Evolutionary conservation across 1,139 yeast genomes (phyloP).

Genomic region (Debaryomyces sp.): DNA sequence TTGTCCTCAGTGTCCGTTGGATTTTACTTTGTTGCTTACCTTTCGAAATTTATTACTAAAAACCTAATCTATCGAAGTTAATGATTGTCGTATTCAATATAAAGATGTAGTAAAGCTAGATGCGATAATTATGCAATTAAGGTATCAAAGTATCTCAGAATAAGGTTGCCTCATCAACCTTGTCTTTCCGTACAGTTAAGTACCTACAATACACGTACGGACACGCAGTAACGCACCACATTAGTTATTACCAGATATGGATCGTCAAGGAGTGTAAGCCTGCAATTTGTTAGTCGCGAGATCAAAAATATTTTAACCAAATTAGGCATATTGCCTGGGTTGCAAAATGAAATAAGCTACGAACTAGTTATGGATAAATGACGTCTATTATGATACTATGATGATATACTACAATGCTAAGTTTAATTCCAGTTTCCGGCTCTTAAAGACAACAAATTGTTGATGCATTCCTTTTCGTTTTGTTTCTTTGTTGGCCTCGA

Average conservation of each 20-base stretch:
- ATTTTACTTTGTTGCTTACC: too few species aligned
- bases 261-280: not conserved
- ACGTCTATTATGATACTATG: not conserved
- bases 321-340: slow-evolving; percentile 2
- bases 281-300: not conserved
- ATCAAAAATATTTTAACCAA: not conserved
- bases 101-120: too few species aligned
- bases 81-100: too few species aligned
- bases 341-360: slow-evolving; percentile 2
- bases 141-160: not conserved
- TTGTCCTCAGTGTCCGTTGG: too few species aligned
- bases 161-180: not conserved
- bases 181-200: not conserved
- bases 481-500: slow-evolving; percentile 13
- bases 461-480: slow-evolving; percentile 37
- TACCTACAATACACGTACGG: too few species aligned
- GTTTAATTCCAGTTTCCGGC: slow-evolving; percentile 39
- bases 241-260: not conserved
- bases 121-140: too few species aligned
- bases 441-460: slow-evolving; percentile 47
- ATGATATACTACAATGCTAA: not conserved
- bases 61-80: too few species aligned
- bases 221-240: not conserved
- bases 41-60: too few species aligned
- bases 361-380: not conserved